These are phyloP conservation scores for Fonsecaea pugnacius DNA, from an alignment of 2,329 filamentous ascomycete species.

Conservation along the genomic window DNA sequence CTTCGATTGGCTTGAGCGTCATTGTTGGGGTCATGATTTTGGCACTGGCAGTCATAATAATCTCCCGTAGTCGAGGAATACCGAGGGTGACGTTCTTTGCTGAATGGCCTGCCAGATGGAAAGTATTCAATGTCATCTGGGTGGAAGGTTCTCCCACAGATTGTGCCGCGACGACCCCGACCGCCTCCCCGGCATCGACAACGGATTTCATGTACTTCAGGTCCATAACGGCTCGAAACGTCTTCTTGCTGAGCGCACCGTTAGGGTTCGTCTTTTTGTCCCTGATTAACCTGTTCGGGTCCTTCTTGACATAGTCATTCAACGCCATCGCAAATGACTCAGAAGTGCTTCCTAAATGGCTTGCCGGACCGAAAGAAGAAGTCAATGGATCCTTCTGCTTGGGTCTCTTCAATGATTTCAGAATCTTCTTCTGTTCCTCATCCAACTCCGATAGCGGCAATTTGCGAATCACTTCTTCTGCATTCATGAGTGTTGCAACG, in stretches of 20 bases:
- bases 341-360: constrained; percentile 82
- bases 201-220: constrained; percentile 92
- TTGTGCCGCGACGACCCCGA: constrained; percentile 95
- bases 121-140: constrained; percentile 99
- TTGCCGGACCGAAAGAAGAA: constrained; percentile 73
- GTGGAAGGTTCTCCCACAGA: constrained; percentile 97
- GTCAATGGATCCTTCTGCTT: constrained; percentile 76
- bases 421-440: constrained; percentile 57
- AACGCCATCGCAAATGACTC: constrained; percentile 79
- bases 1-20: constrained; percentile 77
- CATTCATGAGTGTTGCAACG: constrained; percentile 75
- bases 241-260: constrained; percentile 65
- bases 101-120: constrained; percentile 98
- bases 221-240: constrained; percentile 81
- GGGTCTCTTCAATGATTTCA: constrained; percentile 65
- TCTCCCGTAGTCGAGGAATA: constrained; percentile 96
- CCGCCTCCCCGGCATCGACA: constrained; percentile 92
- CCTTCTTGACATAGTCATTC: constrained; percentile 76
- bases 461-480: constrained; percentile 52
- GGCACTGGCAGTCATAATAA: constrained; percentile 93
- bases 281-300: constrained; percentile 64
- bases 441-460: constrained; percentile 23
- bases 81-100: constrained; percentile 98
- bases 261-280: constrained; percentile 61
- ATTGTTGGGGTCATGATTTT: constrained; percentile 89